Conservation (phyloP, 2,329 filamentous ascomycete genomes). For the Epichloe brachyelytri region DNA sequence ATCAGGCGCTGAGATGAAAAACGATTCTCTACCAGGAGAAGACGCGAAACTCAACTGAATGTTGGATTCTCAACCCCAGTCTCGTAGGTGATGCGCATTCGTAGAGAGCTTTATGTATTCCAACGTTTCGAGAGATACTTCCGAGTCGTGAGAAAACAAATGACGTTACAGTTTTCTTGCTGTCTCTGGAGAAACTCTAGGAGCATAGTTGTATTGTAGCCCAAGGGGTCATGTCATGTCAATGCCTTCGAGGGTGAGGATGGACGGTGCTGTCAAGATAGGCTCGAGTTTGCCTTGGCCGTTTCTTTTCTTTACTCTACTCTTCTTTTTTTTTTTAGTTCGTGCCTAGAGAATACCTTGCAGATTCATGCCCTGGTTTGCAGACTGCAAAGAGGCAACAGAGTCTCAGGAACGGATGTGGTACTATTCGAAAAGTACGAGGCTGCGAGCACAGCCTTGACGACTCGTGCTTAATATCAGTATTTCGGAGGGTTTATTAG, state of each 20-base stretch:
- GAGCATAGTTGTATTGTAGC: background rate
- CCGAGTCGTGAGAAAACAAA: background rate
- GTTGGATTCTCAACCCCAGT: background rate
- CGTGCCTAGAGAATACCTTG: conserved; percentile 1
- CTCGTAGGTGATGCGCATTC: background rate
- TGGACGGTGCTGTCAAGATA: conserved; percentile 7
- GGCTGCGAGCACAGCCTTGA: conserved; percentile 25
- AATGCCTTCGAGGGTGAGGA: background rate
- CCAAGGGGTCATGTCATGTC: background rate
- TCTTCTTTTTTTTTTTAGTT: background rate
- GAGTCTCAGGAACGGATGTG: background rate
- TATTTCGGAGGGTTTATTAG: conserved; percentile 25
- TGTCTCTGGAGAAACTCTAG: background rate
- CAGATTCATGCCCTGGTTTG: background rate
- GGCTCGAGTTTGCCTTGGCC: conserved; percentile 3
- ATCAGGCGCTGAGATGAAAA: background rate
- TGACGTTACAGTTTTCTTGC: background rate
- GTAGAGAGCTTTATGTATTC: background rate
- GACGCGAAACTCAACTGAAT: background rate
- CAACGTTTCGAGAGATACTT: background rate
- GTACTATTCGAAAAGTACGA: conserved; percentile 9
- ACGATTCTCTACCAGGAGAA: background rate
- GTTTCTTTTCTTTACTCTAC: background rate
- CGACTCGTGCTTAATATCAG: conserved; percentile 23
- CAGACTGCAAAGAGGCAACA: background rate